Evolutionary conservation across 208 protist genomes (phyloP).

Genomic region (Trypanosoma cruzi): DNA sequence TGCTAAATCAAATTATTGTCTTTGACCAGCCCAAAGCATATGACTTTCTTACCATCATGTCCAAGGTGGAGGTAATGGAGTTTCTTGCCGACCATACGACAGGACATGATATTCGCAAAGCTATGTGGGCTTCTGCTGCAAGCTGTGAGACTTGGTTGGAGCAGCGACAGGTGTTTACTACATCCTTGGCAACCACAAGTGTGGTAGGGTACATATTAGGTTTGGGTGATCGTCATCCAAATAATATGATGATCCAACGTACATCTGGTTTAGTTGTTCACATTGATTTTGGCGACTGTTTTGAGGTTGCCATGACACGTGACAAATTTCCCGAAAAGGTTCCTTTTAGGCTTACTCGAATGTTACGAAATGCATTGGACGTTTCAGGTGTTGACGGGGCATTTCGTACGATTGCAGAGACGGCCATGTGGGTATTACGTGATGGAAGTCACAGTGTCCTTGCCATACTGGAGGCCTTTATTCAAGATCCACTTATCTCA

Average conservation of each 20-base stretch:
- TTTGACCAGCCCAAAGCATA: slow-evolving; percentile 85
- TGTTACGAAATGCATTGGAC: slow-evolving; percentile 99
- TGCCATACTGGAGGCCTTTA: slow-evolving; percentile 99
- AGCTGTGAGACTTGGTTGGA: slow-evolving; percentile 99
- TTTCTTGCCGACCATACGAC: slow-evolving; percentile 95
- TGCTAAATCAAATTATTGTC: slow-evolving; percentile 83
- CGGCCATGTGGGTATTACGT: slow-evolving; percentile 97
- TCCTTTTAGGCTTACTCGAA: slow-evolving; percentile 99
- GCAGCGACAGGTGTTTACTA: slow-evolving; percentile 97
- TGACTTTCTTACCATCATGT: slow-evolving; percentile 84
- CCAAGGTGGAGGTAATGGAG: slow-evolving; percentile 95
- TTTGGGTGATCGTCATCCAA: slow-evolving; percentile 99
- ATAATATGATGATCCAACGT: slow-evolving; percentile 99
- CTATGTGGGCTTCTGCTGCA: slow-evolving; percentile 96
- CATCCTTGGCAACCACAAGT: slow-evolving; percentile 98
- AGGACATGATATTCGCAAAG: slow-evolving; percentile 96
- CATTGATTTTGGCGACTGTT: slow-evolving; percentile 99
- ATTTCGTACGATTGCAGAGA: slow-evolving; percentile 97
- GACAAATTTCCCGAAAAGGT: slow-evolving; percentile 99
- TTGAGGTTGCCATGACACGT: slow-evolving; percentile 99
- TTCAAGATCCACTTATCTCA: slow-evolving; percentile 99
- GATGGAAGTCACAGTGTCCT: slow-evolving; percentile 98
- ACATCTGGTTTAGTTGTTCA: slow-evolving; percentile 98
- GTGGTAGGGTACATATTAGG: slow-evolving; percentile 99
- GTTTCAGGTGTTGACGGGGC: slow-evolving; percentile 98